Percentiles rank a stretch among this genome's conserved stretches.
Evolutionary conservation across 257 asterid genomes (phyloP).

Genomic region (Oldenlandia corymbosa): DNA sequence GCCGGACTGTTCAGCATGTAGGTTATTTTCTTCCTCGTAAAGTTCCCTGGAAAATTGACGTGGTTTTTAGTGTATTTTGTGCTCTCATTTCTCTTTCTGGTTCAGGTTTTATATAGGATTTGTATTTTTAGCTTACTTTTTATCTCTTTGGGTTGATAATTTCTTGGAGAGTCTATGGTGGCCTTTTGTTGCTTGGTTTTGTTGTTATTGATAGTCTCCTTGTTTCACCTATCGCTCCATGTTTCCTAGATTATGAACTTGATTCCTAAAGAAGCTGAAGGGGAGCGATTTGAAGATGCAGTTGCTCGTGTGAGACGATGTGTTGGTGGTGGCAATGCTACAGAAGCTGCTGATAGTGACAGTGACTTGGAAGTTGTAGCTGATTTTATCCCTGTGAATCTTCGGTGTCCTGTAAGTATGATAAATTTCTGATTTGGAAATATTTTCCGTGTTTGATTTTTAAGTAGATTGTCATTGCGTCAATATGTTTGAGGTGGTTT

Average conservation of each 20-base stretch:
- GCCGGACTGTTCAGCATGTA: slow-evolving; percentile 82
- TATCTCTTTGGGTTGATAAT: neutral
- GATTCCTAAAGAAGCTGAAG: slow-evolving; percentile 85
- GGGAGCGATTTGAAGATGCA: slow-evolving; percentile 91
- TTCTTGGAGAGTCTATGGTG: neutral
- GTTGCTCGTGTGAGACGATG: slow-evolving; percentile 57
- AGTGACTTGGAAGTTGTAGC: slow-evolving; percentile 98
- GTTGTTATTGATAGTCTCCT: slow-evolving; percentile 9
- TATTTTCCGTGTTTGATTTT: no score
- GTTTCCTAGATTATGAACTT: slow-evolving; percentile 57
- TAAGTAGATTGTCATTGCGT: no score
- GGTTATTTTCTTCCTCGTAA: slow-evolving; percentile 14
- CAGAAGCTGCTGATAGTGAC: slow-evolving; percentile 97
- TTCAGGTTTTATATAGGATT: neutral
- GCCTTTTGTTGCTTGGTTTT: neutral
- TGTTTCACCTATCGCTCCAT: slow-evolving; percentile 12
- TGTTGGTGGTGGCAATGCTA: slow-evolving; percentile 76
- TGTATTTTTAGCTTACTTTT: neutral
- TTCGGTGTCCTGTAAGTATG: slow-evolving; percentile 92
- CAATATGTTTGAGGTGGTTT: neutral
- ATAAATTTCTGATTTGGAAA: slow-evolving; percentile 3
- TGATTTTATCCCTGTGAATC: slow-evolving; percentile 87
- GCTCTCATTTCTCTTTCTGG: neutral
- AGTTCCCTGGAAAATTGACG: no score
- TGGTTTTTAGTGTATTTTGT: neutral